A percentile compares a stretch with the other conserved stretches of the same genome.
These are phyloP conservation scores for Colletotrichum siamense DNA, from an alignment of 2,329 filamentous ascomycete species.

Conservation along the genomic window DNA sequence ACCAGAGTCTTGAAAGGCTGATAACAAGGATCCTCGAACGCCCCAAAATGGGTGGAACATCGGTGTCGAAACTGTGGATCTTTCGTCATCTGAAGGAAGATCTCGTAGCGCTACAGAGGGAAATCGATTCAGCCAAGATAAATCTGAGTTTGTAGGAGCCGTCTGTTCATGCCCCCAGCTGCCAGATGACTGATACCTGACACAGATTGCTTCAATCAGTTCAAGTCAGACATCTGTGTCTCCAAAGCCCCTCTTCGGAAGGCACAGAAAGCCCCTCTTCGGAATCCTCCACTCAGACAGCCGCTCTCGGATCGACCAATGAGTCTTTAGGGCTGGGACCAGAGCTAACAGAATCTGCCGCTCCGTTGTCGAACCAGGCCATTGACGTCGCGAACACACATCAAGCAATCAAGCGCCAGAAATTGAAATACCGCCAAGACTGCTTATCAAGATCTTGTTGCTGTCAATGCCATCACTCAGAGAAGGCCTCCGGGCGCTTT, in stretches of 20 bases:
- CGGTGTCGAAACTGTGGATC: neutral
- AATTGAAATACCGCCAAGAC: neutral
- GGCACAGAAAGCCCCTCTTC: neutral
- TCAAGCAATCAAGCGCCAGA: neutral
- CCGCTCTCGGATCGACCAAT: accelerated
- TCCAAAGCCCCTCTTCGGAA: neutral
- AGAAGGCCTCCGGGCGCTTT: neutral
- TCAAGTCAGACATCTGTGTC: neutral
- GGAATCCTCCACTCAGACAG: neutral
- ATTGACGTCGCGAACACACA: accelerated
- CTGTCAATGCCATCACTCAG: neutral
- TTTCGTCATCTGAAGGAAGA: neutral
- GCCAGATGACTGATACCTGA: accelerated
- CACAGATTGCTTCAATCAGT: neutral
- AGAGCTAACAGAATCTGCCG: accelerated
- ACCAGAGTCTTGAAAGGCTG: neutral
- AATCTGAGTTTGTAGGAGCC: neutral
- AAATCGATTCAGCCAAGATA: neutral
- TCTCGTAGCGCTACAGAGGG: neutral
- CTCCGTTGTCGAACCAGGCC: neutral
- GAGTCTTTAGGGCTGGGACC: accelerated
- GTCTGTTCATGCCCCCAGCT: accelerated
- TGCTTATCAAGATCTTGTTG: neutral
- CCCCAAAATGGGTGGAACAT: neutral
- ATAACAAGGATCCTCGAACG: neutral